These are phyloP conservation scores for Neurospora intermedia DNA, from an alignment of 495 filamentous ascomycete genomes.

Conservation along the genomic window DNA sequence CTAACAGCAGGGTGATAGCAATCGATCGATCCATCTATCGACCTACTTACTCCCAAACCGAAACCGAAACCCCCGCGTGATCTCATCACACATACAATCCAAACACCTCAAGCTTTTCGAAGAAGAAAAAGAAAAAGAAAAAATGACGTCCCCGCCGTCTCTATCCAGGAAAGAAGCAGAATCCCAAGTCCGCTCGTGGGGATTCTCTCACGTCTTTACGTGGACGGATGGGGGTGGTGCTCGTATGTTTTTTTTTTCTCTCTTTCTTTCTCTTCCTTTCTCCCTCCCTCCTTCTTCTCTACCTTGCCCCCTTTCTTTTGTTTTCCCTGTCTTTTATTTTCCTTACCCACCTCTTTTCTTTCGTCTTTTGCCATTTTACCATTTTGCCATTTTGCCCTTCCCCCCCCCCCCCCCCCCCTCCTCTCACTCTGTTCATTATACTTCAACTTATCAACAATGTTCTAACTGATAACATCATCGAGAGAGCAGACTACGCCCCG, in stretches of 20 bases:
- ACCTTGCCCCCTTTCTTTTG: too few relatives aligned
- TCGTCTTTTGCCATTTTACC: too few relatives aligned
- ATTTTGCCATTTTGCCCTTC: not conserved
- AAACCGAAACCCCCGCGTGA: not conserved
- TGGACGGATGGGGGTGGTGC: constrained; percentile 69
- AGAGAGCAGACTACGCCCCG: constrained; percentile 52
- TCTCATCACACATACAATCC: not conserved
- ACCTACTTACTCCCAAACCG: not conserved
- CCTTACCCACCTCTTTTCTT: too few relatives aligned
- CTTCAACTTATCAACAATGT: too few relatives aligned
- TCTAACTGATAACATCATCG: too few relatives aligned
- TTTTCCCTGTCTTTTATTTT: too few relatives aligned
- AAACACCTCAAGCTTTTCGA: not conserved
- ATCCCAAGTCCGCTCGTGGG: constrained; percentile 61
- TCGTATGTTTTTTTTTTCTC: constrained; percentile 1
- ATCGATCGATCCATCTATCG: too few relatives aligned
- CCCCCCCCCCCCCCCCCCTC: not conserved
- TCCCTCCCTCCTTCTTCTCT: too few relatives aligned
- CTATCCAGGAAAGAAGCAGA: constrained; percentile 28
- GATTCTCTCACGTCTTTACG: constrained; percentile 65
- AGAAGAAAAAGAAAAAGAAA: too few relatives aligned
- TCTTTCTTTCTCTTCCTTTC: too few relatives aligned
- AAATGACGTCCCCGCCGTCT: not conserved
- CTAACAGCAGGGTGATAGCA: not conserved
- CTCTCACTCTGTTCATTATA: too few relatives aligned